These are phyloP conservation scores for Malassezia globosa DNA, from an alignment of 1,284 basidiomycete species.

Conservation along the genomic window DNA sequence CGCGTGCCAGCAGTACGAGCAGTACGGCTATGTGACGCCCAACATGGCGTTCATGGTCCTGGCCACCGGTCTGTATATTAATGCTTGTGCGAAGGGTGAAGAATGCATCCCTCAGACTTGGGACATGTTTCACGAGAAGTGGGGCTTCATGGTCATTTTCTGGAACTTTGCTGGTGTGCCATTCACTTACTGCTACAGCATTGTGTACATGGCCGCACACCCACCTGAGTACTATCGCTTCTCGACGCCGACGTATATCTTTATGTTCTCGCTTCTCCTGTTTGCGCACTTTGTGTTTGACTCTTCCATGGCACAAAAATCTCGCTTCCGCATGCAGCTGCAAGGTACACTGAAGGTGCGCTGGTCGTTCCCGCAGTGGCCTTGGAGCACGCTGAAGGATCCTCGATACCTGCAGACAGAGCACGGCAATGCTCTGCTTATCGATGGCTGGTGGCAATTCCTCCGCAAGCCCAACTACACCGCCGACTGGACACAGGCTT, in stretches of 20 bases:
- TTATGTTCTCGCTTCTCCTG: constrained; percentile 44
- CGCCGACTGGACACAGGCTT: constrained; percentile 60
- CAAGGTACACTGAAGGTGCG: constrained; percentile 67
- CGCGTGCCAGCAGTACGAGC: constrained; percentile 77
- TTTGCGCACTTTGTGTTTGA: constrained; percentile 56
- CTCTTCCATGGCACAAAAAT: constrained; percentile 91
- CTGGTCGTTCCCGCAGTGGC: constrained; percentile 80
- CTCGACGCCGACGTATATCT: constrained; percentile 62
- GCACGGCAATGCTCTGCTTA: constrained; percentile 78
- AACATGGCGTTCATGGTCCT: constrained; percentile 96
- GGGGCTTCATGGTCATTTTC: constrained; percentile 49
- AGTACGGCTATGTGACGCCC: constrained; percentile 79
- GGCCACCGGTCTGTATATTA: constrained; percentile 89
- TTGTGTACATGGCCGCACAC: constrained; percentile 94
- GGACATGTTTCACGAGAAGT: constrained; percentile 50
- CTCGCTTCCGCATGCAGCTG: constrained; percentile 91
- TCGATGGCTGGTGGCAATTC: constrained; percentile 79
- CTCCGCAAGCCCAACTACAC: constrained; percentile 50
- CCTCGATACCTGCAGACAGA: constrained; percentile 85
- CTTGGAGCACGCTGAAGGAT: constrained; percentile 72
- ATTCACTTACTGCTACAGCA: constrained; percentile 63
- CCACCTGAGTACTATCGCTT: constrained; percentile 77
- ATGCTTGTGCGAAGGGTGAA: constrained; percentile 61
- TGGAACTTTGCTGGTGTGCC: constrained; percentile 77
- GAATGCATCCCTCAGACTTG: constrained; percentile 98